Evolutionary conservation across 2,329 filamentous ascomycete species (phyloP).

Genomic region (Ceratocystis variospora): DNA sequence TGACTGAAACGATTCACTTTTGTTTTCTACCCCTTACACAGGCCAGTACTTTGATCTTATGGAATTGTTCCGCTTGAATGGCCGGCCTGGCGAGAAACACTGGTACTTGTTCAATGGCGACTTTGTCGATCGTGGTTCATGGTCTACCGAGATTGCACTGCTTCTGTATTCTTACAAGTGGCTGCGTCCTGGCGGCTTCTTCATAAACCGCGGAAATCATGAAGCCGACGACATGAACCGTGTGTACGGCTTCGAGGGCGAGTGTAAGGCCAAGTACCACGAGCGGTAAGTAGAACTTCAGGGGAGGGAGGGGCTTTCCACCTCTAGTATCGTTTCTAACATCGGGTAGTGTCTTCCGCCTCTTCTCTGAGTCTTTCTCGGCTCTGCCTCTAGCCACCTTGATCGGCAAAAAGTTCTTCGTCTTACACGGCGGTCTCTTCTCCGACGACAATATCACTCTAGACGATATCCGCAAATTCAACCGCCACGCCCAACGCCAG

Average conservation of each 20-base stretch:
- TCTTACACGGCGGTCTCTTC: constrained; percentile 88
- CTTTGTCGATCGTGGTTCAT: constrained; percentile 93
- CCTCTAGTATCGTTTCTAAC: background rate
- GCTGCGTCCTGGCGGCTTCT: constrained; percentile 76
- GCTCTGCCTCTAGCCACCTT: constrained; percentile 83
- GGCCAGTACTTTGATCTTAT: constrained; percentile 96
- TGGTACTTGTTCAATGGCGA: constrained; percentile 97
- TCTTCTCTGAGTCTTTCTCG: constrained; percentile 97
- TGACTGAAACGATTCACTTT: constrained; percentile 18
- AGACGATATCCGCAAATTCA: constrained; percentile 85
- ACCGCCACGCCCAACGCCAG: constrained; percentile 80
- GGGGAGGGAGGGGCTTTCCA: background rate
- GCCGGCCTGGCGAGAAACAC: constrained; percentile 69
- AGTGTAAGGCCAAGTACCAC: constrained; percentile 96
- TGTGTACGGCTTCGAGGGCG: constrained; percentile 94
- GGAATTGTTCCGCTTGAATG: constrained; percentile 88
- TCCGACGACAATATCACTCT: constrained; percentile 86
- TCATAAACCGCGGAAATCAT: constrained; percentile 95
- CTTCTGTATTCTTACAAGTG: constrained; percentile 94
- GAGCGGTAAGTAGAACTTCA: constrained; percentile 40
- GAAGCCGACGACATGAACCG: constrained; percentile 99
- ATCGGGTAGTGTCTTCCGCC: constrained; percentile 60
- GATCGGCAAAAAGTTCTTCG: constrained; percentile 79
- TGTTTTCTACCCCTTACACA: constrained; percentile 26
- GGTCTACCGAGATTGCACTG: constrained; percentile 94